Evolutionary conservation across 140 eudicot genomes (phyloP).

Genomic region (Stevia rebaudiana): DNA sequence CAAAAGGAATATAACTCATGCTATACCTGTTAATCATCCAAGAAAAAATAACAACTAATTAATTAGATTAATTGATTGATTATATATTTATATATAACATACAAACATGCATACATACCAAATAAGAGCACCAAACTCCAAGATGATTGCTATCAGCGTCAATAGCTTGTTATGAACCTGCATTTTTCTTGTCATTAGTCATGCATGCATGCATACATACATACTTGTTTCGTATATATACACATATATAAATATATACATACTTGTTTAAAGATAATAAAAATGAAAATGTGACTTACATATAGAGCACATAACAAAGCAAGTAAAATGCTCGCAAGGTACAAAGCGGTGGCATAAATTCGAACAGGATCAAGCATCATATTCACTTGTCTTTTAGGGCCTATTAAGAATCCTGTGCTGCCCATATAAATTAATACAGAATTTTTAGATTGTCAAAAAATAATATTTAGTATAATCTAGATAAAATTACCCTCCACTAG

Average conservation of each 20-base stretch:
- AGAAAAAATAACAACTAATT: neutral
- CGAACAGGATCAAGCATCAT: constrained; percentile 99
- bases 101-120: constrained; percentile 53
- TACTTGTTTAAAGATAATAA: neutral
- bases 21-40: constrained; percentile 71
- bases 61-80: neutral
- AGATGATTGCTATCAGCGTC: constrained; percentile 70
- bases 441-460: constrained; percentile 28
- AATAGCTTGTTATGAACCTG: constrained; percentile 94
- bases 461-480: too few species aligned
- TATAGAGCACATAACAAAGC: constrained; percentile 90
- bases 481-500: too few species aligned
- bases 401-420: constrained; percentile 98
- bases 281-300: constrained; percentile 45
- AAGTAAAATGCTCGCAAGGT: constrained; percentile 78
- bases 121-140: constrained; percentile 91
- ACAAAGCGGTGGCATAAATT: constrained; percentile 91
- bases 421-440: constrained; percentile 40
- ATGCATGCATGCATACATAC: neutral
- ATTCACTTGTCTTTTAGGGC: constrained; percentile 89
- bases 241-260: neutral
- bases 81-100: neutral
- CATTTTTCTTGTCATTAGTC: neutral
- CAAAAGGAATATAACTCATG: constrained; percentile 94
- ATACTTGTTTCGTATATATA: neutral